These are phyloP conservation scores for Candida pseudocylindracea DNA, from an alignment of 1,139 yeast species.

Conservation along the genomic window DNA sequence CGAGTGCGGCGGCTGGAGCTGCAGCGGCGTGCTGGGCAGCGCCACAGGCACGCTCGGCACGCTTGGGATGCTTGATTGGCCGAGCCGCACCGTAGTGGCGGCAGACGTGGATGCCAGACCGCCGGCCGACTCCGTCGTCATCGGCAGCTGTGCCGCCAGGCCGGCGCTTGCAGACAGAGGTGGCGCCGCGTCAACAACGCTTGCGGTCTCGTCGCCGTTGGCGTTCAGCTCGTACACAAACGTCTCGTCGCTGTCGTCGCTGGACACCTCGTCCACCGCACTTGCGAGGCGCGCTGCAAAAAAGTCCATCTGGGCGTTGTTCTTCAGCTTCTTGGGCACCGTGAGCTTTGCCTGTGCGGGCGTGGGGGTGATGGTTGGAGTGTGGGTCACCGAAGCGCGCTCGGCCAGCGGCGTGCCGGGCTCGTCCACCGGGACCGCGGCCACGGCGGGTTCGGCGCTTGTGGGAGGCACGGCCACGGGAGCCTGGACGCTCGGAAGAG, in stretches of 20 bases:
- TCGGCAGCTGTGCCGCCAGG: background rate
- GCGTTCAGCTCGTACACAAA: constrained; percentile 60
- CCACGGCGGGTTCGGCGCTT: too few relatives aligned
- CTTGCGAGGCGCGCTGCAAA: constrained; percentile 89
- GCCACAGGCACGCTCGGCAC: too few relatives aligned
- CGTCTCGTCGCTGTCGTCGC: constrained; percentile 80
- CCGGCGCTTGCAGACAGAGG: background rate
- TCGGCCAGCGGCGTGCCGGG: too few relatives aligned
- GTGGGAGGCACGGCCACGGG: too few relatives aligned
- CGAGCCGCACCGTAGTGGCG: background rate
- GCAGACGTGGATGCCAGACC: background rate
- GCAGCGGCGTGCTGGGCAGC: too few relatives aligned
- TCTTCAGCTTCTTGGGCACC: constrained; percentile 1
- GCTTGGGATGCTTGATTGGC: background rate
- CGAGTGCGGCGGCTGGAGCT: too few relatives aligned
- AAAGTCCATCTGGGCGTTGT: constrained; percentile 57
- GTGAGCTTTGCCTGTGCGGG: too few relatives aligned
- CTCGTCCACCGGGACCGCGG: too few relatives aligned
- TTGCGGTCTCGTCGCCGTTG: constrained; percentile 3
- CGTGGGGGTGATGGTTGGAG: too few relatives aligned
- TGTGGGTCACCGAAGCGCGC: too few relatives aligned
- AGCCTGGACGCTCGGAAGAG: too few relatives aligned
- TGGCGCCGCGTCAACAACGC: background rate
- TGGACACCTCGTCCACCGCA: constrained; percentile 79
- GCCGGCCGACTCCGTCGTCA: background rate